Conservation (phyloP, 2,329 filamentous ascomycete genomes). For the Trichoderma cornu-damae region DNA sequence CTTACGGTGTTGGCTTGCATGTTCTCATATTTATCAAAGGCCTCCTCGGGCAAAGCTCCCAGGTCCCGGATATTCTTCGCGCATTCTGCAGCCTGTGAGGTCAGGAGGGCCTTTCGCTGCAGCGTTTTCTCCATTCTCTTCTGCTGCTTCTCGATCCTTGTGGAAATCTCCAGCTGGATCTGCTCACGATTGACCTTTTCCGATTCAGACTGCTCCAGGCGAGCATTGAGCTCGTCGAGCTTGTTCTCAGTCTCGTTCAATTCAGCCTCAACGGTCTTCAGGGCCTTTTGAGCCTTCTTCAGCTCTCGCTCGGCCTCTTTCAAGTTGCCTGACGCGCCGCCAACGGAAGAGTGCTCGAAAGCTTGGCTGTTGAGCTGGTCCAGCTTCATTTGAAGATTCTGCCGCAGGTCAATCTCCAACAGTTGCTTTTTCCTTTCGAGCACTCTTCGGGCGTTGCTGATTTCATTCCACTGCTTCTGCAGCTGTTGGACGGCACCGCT, state of each 20-base stretch:
- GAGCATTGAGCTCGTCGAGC: slow-evolving; percentile 50
- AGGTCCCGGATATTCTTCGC: slow-evolving; percentile 87
- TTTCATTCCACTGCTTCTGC: slow-evolving; percentile 68
- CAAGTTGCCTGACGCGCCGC: slow-evolving; percentile 59
- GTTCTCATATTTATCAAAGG: slow-evolving; percentile 83
- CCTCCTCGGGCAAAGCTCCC: slow-evolving; percentile 88
- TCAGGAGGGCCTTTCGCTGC: slow-evolving; percentile 77
- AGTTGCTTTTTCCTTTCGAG: slow-evolving; percentile 76
- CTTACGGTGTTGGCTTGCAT: slow-evolving; percentile 72
- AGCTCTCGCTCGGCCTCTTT: slow-evolving; percentile 78
- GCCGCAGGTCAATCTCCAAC: slow-evolving; percentile 80
- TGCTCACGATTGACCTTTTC: slow-evolving; percentile 61
- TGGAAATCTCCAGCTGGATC: slow-evolving; percentile 68
- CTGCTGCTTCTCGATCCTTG: slow-evolving; percentile 76
- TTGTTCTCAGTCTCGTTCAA: slow-evolving; percentile 69
- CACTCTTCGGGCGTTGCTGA: slow-evolving; percentile 68
- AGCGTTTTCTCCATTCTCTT: slow-evolving; percentile 89
- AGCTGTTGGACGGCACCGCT: slow-evolving; percentile 66
- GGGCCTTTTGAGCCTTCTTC: slow-evolving; percentile 65
- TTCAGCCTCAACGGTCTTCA: slow-evolving; percentile 62
- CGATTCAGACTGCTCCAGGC: slow-evolving; percentile 52
- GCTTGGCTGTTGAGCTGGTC: slow-evolving; percentile 78
- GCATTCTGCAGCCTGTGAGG: slow-evolving; percentile 71
- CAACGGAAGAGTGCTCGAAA: slow-evolving; percentile 58
- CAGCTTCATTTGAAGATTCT: slow-evolving; percentile 79